Conservation (phyloP, 352 stramenopile genomes). For the Saprolegnia parasitica region DNA sequence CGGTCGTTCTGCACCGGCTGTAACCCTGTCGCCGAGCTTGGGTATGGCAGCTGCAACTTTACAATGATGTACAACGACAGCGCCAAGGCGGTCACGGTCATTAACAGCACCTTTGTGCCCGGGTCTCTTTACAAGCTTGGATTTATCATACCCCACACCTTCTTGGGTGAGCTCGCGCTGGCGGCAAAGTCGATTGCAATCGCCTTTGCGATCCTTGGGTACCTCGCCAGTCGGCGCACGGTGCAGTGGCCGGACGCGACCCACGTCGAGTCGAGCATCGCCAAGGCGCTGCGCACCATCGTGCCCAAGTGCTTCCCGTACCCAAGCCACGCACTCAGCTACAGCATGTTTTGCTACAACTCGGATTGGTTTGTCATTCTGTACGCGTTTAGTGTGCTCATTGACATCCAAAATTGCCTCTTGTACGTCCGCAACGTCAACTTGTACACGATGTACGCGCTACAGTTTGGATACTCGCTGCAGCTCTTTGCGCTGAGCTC, state of each 20-base stretch:
- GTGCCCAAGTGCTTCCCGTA: too few species aligned
- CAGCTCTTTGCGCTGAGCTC: slow-evolving; percentile 18
- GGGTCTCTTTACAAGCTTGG: slow-evolving; percentile 1
- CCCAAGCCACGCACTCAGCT: slow-evolving; percentile 8
- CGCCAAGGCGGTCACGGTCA: neutral
- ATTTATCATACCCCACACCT: neutral
- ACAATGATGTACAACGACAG: slow-evolving; percentile 2
- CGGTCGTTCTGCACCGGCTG: slow-evolving; percentile 14
- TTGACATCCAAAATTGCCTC: neutral
- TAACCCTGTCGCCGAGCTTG: slow-evolving; percentile 7
- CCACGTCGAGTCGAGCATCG: slow-evolving; percentile 1
- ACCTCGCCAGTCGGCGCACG: slow-evolving; percentile 8
- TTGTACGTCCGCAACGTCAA: neutral
- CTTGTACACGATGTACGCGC: too few species aligned
- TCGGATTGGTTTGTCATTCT: slow-evolving; percentile 20
- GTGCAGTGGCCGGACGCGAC: slow-evolving; percentile 2
- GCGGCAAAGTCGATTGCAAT: slow-evolving; percentile 3
- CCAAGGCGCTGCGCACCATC: slow-evolving; percentile 1
- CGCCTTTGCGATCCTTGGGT: neutral
- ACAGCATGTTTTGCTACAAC: too few species aligned
- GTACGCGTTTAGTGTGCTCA: neutral
- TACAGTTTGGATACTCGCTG: slow-evolving; percentile 2
- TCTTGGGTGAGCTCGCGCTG: neutral
- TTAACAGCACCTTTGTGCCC: neutral
- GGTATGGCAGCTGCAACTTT: slow-evolving; percentile 1